phyloP scores from a whole-genome alignment of 2,329 filamentous ascomycete genomes.

The Aspergillus proliferans region DNA sequence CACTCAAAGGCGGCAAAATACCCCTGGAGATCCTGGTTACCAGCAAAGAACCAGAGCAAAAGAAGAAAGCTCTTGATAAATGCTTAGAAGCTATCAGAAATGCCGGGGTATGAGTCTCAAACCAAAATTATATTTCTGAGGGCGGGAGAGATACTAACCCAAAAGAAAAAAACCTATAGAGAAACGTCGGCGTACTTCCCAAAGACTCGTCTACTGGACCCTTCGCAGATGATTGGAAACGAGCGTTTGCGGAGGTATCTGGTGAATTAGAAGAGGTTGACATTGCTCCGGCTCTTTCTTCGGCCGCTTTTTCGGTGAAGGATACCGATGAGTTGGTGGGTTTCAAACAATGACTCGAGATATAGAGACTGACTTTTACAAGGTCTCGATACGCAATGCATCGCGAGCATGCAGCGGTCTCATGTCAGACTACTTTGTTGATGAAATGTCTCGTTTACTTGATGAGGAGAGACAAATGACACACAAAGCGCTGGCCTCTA shows the following conservation, averaged over 20 bases:
- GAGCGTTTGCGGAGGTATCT: conserved; percentile 66
- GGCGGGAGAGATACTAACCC: not conserved
- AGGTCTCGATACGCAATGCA: conserved; percentile 86
- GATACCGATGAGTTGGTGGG: conserved; percentile 80
- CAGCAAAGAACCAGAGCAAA: conserved; percentile 85
- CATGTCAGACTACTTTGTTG: conserved; percentile 94
- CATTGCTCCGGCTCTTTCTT: conserved; percentile 72
- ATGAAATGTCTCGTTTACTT: conserved; percentile 94
- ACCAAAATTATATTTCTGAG: conserved; percentile 1
- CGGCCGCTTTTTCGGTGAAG: conserved; percentile 81
- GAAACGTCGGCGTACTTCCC: conserved; percentile 79
- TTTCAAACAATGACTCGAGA: conserved; percentile 4
- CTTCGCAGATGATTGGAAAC: conserved; percentile 96
- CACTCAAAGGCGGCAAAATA: conserved; percentile 84
- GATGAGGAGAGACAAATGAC: conserved; percentile 97
- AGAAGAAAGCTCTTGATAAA: conserved; percentile 81
- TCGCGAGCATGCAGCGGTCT: conserved; percentile 90
- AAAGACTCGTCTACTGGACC: conserved; percentile 82
- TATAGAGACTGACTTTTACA: conserved; percentile 6
- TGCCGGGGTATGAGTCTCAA: conserved; percentile 61
- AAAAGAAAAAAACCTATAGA: conserved; percentile 43
- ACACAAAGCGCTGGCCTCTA: conserved; percentile 77
- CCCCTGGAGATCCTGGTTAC: conserved; percentile 87
- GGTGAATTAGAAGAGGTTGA: conserved; percentile 88
- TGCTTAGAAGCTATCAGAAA: conserved; percentile 81